A percentile compares a stretch with the other conserved stretches of the same genome.
Conservation (phyloP, 257 asterid species). For the Lantana camara region DNA sequence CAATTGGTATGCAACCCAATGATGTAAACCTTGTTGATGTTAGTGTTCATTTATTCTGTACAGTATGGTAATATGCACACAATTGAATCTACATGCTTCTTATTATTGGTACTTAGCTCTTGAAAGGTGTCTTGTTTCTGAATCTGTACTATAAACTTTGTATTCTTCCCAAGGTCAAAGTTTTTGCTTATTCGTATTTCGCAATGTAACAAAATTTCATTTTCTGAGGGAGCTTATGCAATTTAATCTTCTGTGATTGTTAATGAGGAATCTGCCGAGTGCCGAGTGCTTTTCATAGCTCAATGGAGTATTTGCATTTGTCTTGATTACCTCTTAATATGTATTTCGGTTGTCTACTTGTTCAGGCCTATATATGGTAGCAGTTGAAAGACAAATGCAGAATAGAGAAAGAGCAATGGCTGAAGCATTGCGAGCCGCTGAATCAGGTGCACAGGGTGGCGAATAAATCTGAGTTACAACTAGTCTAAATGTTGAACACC, state of each 20-base stretch:
- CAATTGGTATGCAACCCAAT: slow-evolving; percentile 56
- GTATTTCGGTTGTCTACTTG: slow-evolving; percentile 8
- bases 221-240: too few species aligned
- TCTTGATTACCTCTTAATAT: too few species aligned
- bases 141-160: not conserved
- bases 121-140: not conserved
- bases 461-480: slow-evolving; percentile 31
- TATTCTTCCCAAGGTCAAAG: slow-evolving; percentile 11
- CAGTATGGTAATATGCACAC: not conserved
- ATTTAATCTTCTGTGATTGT: not conserved
- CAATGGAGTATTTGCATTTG: not conserved
- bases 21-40: not conserved
- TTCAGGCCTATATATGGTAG: slow-evolving; percentile 86
- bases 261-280: slow-evolving; percentile 3
- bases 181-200: not conserved
- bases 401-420: slow-evolving; percentile 77
- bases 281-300: too few species aligned
- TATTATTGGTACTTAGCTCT: not conserved
- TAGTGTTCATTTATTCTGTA: not conserved
- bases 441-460: slow-evolving; percentile 43
- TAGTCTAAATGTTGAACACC: not conserved
- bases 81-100: not conserved
- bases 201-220: too few species aligned
- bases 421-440: slow-evolving; percentile 58
- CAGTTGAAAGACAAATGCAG: slow-evolving; percentile 78